Percentiles rank a stretch among this genome's conserved stretches.
Evolutionary conservation across 2,329 filamentous ascomycete genomes (phyloP).

Genomic region (Alternaria brassicae): DNA sequence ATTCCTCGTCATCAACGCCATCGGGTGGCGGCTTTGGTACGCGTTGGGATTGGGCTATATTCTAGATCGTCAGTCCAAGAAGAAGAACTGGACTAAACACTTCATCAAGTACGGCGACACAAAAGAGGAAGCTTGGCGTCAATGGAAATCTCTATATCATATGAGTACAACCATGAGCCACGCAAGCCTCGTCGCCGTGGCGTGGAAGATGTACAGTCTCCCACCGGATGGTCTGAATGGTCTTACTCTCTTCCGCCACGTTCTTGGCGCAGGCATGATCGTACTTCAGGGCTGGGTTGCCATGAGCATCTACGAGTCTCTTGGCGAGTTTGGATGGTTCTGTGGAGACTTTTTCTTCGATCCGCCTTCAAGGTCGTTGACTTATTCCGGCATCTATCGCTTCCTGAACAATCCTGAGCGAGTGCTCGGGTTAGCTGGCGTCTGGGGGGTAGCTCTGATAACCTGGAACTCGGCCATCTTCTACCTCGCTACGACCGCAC

Average conservation of each 20-base stretch:
- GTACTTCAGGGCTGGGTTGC: slow-evolving; percentile 92
- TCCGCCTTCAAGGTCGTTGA: slow-evolving; percentile 78
- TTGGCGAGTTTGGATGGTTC: slow-evolving; percentile 97
- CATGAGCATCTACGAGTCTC: slow-evolving; percentile 89
- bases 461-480: slow-evolving; percentile 89
- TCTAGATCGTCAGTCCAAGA: slow-evolving; percentile 82
- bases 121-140: slow-evolving; percentile 89
- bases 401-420: slow-evolving; percentile 98
- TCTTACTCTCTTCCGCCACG: slow-evolving; percentile 84
- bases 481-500: slow-evolving; percentile 82
- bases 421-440: slow-evolving; percentile 88
- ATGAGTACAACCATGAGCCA: slow-evolving; percentile 91
- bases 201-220: slow-evolving; percentile 95
- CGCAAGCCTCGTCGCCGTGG: slow-evolving; percentile 84
- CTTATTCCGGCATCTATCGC: slow-evolving; percentile 96
- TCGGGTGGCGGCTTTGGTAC: slow-evolving; percentile 90
- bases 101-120: slow-evolving; percentile 97
- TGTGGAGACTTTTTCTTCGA: slow-evolving; percentile 99
- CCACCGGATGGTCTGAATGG: slow-evolving; percentile 87
- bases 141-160: slow-evolving; percentile 97
- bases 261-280: slow-evolving; percentile 80
- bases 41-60: slow-evolving; percentile 85
- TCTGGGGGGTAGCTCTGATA: slow-evolving; percentile 94
- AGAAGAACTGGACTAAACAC: slow-evolving; percentile 95
- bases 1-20: slow-evolving; percentile 81